Base-by-base conservation (phyloP, 257 asterid genomes). In the Solanum pimpinellifolium region DNA sequence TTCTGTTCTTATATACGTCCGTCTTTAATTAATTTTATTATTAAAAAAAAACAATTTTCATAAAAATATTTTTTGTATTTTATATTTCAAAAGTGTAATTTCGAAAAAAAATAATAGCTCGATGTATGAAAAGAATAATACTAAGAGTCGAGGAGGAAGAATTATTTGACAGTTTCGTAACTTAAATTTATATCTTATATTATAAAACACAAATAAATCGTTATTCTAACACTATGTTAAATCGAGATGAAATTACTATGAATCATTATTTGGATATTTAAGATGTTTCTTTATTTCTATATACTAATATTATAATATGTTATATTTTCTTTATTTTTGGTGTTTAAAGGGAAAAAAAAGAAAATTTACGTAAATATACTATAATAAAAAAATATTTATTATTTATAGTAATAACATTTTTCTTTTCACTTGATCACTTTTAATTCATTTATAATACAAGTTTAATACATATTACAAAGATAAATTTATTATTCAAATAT, bases 61-160 rank as follows among this genome's bases (percentile, higher is more conserved):
- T 56, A 56, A 7, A 42, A 56, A 18, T 56, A 56, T 18, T 56
- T 56, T 56, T 56, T 56, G 11, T 56, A 7, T 56, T 56, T 49
- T 56, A 7, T 56, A 52, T 18, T 56, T 20, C 2, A 56, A 18
- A 18, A 56, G 2, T 56, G 65, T 4, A 18, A 56, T 56, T 7
- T 11, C n/a, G 0, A 0, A 0, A 56, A 56, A 56, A 56, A 56
- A 7, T 6, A 0, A 56, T 56, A 56, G n/a, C 11, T 56, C 65
- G 65, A 56, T 56, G 1, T 4, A 56, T 6, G 65, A 56, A 2
- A 56, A 56, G 11, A 56, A 56, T 56, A 56, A 9, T 7, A 56
- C 0, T 18, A 56, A 56, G 4, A 56, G 1, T 56, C 11, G 0
- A 56, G 65, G 11, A 16, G 65, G 11, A 16, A 6, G 2, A 52